These are phyloP conservation scores for Schizosaccharomyces pombe DNA, from an alignment of 805 yeast genomes.

Conservation along the genomic window DNA sequence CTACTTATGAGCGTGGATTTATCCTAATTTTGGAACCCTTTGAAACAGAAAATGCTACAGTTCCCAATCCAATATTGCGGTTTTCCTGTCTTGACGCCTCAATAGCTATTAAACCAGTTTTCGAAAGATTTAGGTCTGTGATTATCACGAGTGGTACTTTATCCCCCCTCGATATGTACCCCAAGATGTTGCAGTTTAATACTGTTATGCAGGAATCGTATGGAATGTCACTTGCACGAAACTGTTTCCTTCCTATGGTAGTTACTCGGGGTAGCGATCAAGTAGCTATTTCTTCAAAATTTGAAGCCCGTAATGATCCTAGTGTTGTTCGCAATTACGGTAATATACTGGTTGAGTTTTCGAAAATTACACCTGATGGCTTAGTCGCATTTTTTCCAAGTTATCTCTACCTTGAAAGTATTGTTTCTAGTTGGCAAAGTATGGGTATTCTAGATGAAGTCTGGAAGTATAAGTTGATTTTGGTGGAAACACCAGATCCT, in stretches of 20 bases:
- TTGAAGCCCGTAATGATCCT: constrained; percentile 92
- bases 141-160: constrained; percentile 94
- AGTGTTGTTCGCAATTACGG: constrained; percentile 95
- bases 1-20: constrained; percentile 88
- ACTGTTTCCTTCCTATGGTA: constrained; percentile 83
- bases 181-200: constrained; percentile 80
- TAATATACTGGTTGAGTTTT: constrained; percentile 66
- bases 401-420: constrained; percentile 90
- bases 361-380: constrained; percentile 94
- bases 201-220: constrained; percentile 88
- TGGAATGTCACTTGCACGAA: constrained; percentile 78
- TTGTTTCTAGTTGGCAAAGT: constrained; percentile 94
- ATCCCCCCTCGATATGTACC: constrained; percentile 96
- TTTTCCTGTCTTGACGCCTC: constrained; percentile 94
- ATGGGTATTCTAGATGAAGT: constrained; percentile 97
- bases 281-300: constrained; percentile 85
- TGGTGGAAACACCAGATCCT: constrained; percentile 97
- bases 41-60: constrained; percentile 84
- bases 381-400: constrained; percentile 94
- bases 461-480: constrained; percentile 85
- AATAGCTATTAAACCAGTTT: constrained; percentile 89
- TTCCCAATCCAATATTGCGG: constrained; percentile 84
- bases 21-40: constrained; percentile 81
- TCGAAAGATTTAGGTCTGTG: constrained; percentile 76
- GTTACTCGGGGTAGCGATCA: constrained; percentile 96